phyloP scores from a whole-genome alignment of 2,329 filamentous ascomycete species.

The Apiospora sp. region DNA sequence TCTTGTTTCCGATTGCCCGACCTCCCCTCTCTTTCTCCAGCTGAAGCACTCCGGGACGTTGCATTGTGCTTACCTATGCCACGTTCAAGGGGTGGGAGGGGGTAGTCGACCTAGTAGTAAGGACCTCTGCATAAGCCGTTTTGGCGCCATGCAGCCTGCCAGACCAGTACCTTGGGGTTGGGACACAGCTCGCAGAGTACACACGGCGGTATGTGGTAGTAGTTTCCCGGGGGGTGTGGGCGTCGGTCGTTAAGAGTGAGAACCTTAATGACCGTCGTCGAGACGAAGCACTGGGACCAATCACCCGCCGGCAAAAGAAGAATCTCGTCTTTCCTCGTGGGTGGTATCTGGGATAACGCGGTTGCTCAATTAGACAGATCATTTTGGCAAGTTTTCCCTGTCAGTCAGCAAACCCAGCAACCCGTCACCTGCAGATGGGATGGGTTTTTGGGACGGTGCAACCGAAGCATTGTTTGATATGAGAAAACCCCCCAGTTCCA shows the following conservation, averaged over 20 bases:
- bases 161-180: constrained; percentile 8
- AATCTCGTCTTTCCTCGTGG: not conserved
- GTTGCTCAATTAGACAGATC: not conserved
- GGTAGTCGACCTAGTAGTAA: not conserved
- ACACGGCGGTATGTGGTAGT: not conserved
- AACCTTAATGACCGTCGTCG: constrained; percentile 20
- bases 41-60: not conserved
- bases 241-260: not conserved
- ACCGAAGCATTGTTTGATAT: not conserved
- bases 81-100: not conserved
- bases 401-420: not conserved
- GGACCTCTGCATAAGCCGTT: constrained; percentile 17
- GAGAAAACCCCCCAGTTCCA: not conserved
- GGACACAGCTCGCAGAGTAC: constrained; percentile 13
- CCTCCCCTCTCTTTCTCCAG: not conserved
- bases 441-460: not conserved
- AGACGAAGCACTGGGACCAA: constrained; percentile 8
- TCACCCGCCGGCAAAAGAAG: not conserved
- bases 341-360: constrained; percentile 1
- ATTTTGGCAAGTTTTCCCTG: not conserved
- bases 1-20: not conserved
- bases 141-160: constrained; percentile 14
- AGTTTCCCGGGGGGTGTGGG: not conserved
- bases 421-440: constrained; percentile 8
- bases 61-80: constrained; percentile 12